phyloP scores from a whole-genome alignment of 768 basidiomycete species.

The Atractiella rhizophila region DNA sequence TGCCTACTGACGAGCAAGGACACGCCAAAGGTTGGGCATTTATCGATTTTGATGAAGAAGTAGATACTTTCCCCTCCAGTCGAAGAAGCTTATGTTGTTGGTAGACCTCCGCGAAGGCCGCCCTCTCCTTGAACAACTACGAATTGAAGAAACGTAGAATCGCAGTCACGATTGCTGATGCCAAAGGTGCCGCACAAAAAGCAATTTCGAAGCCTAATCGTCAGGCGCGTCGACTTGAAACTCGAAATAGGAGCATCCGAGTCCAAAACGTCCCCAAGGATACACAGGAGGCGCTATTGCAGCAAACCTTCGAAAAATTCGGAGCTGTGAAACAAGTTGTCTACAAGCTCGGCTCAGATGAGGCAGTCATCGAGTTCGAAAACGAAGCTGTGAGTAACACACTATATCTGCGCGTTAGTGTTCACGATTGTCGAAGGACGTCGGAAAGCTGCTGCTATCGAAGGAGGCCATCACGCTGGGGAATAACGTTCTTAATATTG shows the following conservation, averaged over 20 bases:
- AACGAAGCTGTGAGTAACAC: constrained; percentile 21
- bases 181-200: constrained; percentile 34
- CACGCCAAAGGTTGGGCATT: constrained; percentile 69
- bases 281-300: constrained; percentile 71
- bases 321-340: constrained; percentile 40
- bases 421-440: constrained; percentile 35
- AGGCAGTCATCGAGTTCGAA: constrained; percentile 25
- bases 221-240: constrained; percentile 14
- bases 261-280: constrained; percentile 45
- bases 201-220: constrained; percentile 22
- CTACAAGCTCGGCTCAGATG: constrained; percentile 40
- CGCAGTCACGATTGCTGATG: constrained; percentile 61
- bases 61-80: constrained; percentile 16
- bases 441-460: constrained; percentile 47
- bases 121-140: constrained; percentile 55
- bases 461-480: constrained; percentile 47
- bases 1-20: constrained; percentile 45
- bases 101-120: constrained; percentile 42
- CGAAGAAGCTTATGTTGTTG: not conserved
- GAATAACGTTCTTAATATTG: constrained; percentile 34
- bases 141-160: constrained; percentile 77
- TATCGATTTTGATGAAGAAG: constrained; percentile 66
- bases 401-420: not conserved
- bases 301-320: constrained; percentile 64
- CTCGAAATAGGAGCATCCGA: constrained; percentile 45